Conservation (phyloP, 495 filamentous ascomycete species). For the Penicillium lividum region DNA sequence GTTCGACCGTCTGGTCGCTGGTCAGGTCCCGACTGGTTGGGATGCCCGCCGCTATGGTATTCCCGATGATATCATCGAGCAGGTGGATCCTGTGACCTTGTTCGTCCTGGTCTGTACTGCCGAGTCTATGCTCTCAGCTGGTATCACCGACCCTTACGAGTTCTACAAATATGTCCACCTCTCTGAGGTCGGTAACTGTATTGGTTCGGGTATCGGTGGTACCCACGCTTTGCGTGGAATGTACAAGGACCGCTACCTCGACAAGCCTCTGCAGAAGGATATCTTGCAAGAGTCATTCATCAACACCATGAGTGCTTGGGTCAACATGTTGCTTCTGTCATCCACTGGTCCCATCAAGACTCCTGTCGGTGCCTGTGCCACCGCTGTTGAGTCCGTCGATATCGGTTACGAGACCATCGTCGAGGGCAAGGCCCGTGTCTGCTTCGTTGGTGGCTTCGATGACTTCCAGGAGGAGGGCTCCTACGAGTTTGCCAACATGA, state of each 20-base stretch:
- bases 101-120: constrained; percentile 92
- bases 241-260: constrained; percentile 96
- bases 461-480: constrained; percentile 99
- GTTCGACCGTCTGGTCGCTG: constrained; percentile 96
- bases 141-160: constrained; percentile 99
- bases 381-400: constrained; percentile 94
- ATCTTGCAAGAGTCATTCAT: constrained; percentile 99
- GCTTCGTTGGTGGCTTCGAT: constrained; percentile 97
- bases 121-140: constrained; percentile 84
- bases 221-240: constrained; percentile 89
- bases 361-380: constrained; percentile 95
- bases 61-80: constrained; percentile 94
- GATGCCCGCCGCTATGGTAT: constrained; percentile 93
- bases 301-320: constrained; percentile 99
- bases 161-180: constrained; percentile 99
- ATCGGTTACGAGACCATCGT: constrained; percentile 98
- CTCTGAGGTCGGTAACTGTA: constrained; percentile 96
- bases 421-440: constrained; percentile 94
- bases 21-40: constrained; percentile 96
- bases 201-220: constrained; percentile 97
- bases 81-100: constrained; percentile 94
- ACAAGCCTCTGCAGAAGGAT: constrained; percentile 98
- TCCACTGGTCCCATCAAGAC: constrained; percentile 99
- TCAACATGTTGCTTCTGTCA: constrained; percentile 96
- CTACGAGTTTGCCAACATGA: constrained; percentile 99